These are phyloP conservation scores for Endoconidiophora laricicola DNA, from an alignment of 2,329 filamentous ascomycete species.

Conservation along the genomic window DNA sequence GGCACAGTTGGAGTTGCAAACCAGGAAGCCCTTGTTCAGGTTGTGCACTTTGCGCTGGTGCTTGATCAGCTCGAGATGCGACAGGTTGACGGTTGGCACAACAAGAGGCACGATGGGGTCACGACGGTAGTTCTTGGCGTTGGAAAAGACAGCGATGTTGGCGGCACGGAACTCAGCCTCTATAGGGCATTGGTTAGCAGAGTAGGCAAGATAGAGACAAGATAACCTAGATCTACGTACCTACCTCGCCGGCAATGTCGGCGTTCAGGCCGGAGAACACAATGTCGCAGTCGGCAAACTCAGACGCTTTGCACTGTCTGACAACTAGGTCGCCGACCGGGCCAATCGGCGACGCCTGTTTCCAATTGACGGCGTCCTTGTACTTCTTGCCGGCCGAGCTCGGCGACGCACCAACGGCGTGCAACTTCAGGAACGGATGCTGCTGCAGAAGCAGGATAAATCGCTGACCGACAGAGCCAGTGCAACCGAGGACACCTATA, in stretches of 20 bases:
- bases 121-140: conserved; percentile 91
- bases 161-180: conserved; percentile 84
- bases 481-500: conserved; percentile 67
- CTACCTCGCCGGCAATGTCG: conserved; percentile 81
- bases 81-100: conserved; percentile 85
- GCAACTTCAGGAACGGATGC: conserved; percentile 73
- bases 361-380: conserved; percentile 87
- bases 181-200: conserved; percentile 20
- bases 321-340: conserved; percentile 67
- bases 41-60: conserved; percentile 61
- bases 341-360: conserved; percentile 73
- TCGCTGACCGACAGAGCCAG: conserved; percentile 85
- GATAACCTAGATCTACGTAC: conserved; percentile 30
- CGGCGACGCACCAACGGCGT: conserved; percentile 77
- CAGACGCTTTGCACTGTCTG: conserved; percentile 63
- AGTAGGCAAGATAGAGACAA: neutral
- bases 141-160: conserved; percentile 85
- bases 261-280: conserved; percentile 87
- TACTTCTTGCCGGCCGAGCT: conserved; percentile 88
- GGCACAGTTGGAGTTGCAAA: conserved; percentile 97
- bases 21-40: conserved; percentile 73
- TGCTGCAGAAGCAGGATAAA: conserved; percentile 84
- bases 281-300: conserved; percentile 81
- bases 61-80: conserved; percentile 75
- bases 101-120: conserved; percentile 83